A percentile compares a stretch with the other conserved stretches of the same genome.
phyloP scores from a whole-genome alignment of 1,284 basidiomycete genomes.

The Thelephora terrestris region DNA sequence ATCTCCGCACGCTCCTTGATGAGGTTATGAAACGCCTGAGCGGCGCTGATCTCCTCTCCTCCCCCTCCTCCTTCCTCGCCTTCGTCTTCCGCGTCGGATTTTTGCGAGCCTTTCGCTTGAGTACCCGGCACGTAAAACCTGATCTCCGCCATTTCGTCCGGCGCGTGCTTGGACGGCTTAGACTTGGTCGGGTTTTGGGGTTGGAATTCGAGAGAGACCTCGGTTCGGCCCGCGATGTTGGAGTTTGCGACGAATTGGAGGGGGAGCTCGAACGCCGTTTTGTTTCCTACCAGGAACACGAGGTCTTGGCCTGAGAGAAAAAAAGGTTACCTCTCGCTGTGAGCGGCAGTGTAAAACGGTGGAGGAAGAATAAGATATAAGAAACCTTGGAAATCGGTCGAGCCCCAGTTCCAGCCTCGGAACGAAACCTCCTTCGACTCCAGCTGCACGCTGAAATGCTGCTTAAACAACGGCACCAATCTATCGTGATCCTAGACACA shows the following conservation, averaged over 20 bases:
- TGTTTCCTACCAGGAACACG: slow-evolving; percentile 85
- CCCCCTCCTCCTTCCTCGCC: slow-evolving; percentile 48
- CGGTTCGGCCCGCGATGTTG: slow-evolving; percentile 94
- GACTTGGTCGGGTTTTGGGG: slow-evolving; percentile 38
- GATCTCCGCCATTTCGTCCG: slow-evolving; percentile 93
- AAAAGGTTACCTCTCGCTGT: slow-evolving; percentile 3
- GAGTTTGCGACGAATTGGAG: slow-evolving; percentile 88
- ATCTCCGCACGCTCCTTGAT: slow-evolving; percentile 98
- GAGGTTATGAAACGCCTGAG: slow-evolving; percentile 92
- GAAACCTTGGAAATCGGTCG: slow-evolving; percentile 90
- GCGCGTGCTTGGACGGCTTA: slow-evolving; percentile 35
- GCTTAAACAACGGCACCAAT: slow-evolving; percentile 65
- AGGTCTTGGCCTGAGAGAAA: slow-evolving; percentile 78
- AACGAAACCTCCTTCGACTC: slow-evolving; percentile 84
- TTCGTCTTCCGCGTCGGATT: slow-evolving; percentile 72
- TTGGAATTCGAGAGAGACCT: slow-evolving; percentile 94
- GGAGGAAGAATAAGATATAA: not conserved
- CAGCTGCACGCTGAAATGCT: slow-evolving; percentile 77
- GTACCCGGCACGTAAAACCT: slow-evolving; percentile 93
- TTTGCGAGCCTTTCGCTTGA: slow-evolving; percentile 52
- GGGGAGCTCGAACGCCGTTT: slow-evolving; percentile 88
- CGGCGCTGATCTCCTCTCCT: slow-evolving; percentile 68
- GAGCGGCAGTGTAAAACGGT: not conserved
- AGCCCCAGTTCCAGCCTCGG: slow-evolving; percentile 99
- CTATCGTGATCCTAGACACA: slow-evolving; percentile 70